Evolutionary conservation across 2,329 filamentous ascomycete genomes (phyloP).

Genomic region (Diplodia mutila): DNA sequence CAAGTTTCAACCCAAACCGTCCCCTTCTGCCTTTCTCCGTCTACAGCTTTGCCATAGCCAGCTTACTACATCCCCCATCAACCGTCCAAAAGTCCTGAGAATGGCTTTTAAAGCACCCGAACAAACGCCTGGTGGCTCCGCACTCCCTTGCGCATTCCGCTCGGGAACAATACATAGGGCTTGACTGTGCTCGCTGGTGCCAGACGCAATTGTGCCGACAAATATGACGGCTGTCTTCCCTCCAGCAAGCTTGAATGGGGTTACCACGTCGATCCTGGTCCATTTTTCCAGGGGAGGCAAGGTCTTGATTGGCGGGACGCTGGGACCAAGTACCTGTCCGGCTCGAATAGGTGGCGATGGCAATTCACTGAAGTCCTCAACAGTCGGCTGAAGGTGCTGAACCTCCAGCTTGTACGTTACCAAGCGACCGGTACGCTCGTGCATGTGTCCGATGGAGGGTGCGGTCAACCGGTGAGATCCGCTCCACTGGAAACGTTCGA

Average conservation of each 20-base stretch:
- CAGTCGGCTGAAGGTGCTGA: not conserved
- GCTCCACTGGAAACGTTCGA: slow-evolving; percentile 25
- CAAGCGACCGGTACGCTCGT: not conserved
- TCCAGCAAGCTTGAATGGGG: not conserved
- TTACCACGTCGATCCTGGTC: slow-evolving; percentile 12
- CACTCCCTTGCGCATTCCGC: not conserved
- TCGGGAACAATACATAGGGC: not conserved
- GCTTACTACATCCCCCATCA: not conserved
- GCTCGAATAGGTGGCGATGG: not conserved
- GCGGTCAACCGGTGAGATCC: not conserved
- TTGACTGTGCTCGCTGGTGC: not conserved
- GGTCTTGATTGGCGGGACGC: not conserved
- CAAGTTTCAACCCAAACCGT: not conserved
- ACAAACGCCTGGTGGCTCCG: not conserved
- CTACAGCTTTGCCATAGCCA: not conserved
- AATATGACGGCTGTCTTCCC: not conserved
- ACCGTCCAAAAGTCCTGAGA: not conserved
- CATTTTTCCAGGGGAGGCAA: not conserved
- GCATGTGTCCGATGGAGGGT: not conserved
- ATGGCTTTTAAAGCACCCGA: not conserved
- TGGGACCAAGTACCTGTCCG: not conserved
- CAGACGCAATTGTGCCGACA: not conserved
- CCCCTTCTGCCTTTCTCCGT: not conserved
- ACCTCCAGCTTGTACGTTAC: not conserved
- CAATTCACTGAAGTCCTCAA: not conserved